Base-by-base conservation (phyloP, 768 basidiomycete species). In the Mycena galericulata region DNA sequence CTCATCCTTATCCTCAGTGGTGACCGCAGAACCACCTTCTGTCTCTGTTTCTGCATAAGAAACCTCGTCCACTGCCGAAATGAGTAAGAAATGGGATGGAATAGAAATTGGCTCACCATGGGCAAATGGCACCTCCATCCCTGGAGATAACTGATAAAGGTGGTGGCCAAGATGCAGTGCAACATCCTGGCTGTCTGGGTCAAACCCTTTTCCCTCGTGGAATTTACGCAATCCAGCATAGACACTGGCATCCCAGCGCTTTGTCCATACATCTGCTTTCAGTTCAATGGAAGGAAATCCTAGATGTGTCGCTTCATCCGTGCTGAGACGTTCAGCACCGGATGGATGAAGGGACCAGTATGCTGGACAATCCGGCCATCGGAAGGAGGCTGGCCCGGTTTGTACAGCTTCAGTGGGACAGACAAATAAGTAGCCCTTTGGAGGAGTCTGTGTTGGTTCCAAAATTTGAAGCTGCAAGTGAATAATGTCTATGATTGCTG, bases 171-270 rank as follows among this genome's bases (percentile, higher is more conserved):
- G 30, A 41, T 59, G 36, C 3, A 22, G 46, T 0, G 65, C 56
- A 9, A 66, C 30, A 15, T 58, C 56, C 24, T 32, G 56, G 29
- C 47, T 66, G 0, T 59, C 56, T 20, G 65, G 65, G 10, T 66
- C 65, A 17, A 50, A 66, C 2, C 65, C 56, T n/a, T 66, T 66
- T 27, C n/a, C 49, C 17, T 22, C 29, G 32, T 66, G 65, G 34
- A 66, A 59, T 20, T 30, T 24, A n/a, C 57, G 65, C 4, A 66
- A 47, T 4, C 65, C 55, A 5, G 34, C 55, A 29, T 58, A 57
- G 5, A 65, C 24, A n/a, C 34, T 29, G 3, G 34, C 26, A n/a
- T 51, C 56, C 56, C 57, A 66, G 3, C 7, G 22, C 10, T 18
- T 3, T 24, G 49, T 32, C 2, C 1, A 7, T 2, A 49, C 11